phyloP scores from a whole-genome alignment of 2,329 filamentous ascomycete genomes.

The Ophiostoma novo-ulmi region DNA sequence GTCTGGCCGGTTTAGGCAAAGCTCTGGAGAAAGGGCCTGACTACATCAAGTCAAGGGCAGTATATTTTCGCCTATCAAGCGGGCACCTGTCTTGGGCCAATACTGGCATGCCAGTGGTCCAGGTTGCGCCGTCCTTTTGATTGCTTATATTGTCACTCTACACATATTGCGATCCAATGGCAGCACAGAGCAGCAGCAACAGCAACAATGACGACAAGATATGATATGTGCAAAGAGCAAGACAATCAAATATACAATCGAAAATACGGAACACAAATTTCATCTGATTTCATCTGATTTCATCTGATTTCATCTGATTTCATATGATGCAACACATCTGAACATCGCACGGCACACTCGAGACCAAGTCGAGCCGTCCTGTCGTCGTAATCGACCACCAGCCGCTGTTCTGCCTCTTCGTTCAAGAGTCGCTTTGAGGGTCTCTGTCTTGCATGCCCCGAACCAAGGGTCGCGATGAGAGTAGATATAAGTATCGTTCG shows the following conservation, averaged over 20 bases:
- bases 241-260: no score
- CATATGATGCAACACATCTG: neutral
- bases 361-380: neutral
- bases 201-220: no score
- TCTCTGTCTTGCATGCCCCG: neutral
- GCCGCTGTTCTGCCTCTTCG: neutral
- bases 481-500: neutral
- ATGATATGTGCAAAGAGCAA: no score
- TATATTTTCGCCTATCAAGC: no score
- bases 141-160: neutral
- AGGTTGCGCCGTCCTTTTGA: neutral
- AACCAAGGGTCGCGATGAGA: neutral
- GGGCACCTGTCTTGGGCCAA: neutral
- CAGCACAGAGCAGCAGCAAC: neutral
- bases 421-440: neutral
- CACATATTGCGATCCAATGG: neutral
- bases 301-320: neutral
- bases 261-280: neutral
- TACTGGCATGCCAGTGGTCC: neutral
- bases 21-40: neutral
- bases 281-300: neutral
- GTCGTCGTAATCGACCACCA: neutral
- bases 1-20: conserved; percentile 4
- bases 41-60: neutral
- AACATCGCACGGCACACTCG: neutral